Evolutionary conservation across 106 monocot genomes (phyloP).

Genomic region (Acorus gramineus): DNA sequence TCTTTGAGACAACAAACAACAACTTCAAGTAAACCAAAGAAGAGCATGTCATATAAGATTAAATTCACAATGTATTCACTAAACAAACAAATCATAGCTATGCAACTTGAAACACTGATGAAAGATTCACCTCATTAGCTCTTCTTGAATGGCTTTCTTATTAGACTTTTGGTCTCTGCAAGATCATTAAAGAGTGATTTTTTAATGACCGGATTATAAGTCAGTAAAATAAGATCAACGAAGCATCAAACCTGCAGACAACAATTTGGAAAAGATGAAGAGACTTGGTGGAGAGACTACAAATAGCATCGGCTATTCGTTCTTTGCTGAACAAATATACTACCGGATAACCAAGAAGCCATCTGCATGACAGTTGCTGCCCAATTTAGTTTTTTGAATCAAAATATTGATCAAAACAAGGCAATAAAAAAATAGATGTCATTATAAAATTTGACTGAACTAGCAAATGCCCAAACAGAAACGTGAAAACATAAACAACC

Average conservation of each 20-base stretch:
- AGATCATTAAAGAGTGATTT: constrained; percentile 1
- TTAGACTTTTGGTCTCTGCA: constrained; percentile 25
- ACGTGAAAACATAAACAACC: too few relatives aligned
- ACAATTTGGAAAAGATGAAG: constrained; percentile 70
- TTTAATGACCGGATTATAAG: neutral
- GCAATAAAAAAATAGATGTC: constrained; percentile 3
- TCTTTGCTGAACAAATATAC: constrained; percentile 81
- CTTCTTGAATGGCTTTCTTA: constrained; percentile 31
- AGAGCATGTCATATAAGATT: too few relatives aligned
- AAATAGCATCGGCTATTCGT: constrained; percentile 35
- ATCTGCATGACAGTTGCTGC: constrained; percentile 33
- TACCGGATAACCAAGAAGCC: constrained; percentile 96
- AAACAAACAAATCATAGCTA: neutral
- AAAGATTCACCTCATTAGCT: constrained; percentile 54
- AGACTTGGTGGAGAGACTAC: constrained; percentile 60
- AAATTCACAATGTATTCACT: too few relatives aligned
- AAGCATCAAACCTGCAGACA: constrained; percentile 44
- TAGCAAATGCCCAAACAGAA: too few relatives aligned
- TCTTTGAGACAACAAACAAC: too few relatives aligned
- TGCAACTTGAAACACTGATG: neutral
- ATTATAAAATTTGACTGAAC: neutral
- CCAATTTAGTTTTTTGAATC: neutral
- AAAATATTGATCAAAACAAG: neutral
- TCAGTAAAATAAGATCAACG: neutral
- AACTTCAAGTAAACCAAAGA: too few relatives aligned